Conservation (phyloP, 1,284 basidiomycete genomes). For the Marasmius tenuissimus region DNA sequence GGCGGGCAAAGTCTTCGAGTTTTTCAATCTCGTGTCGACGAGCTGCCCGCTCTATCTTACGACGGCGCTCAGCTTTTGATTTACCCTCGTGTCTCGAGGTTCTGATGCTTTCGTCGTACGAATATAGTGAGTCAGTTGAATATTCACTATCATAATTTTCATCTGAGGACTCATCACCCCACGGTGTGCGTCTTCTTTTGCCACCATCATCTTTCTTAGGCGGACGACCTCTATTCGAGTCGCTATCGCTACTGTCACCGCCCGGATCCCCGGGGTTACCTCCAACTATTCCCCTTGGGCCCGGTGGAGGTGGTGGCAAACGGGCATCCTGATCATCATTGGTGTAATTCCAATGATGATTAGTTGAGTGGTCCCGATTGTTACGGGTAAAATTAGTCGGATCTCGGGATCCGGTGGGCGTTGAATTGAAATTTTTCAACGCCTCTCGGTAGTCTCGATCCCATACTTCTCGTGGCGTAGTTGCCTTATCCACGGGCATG, state of each 20-base stretch:
- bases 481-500: too few relatives aligned
- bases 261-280: neutral
- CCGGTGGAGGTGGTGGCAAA: neutral
- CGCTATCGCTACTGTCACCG: neutral
- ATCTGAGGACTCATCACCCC: neutral
- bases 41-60: neutral
- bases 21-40: neutral
- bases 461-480: too few relatives aligned
- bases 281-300: neutral
- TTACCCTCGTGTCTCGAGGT: neutral
- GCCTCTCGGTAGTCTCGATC: too few relatives aligned
- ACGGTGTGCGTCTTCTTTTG: neutral
- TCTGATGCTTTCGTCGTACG: neutral
- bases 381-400: too few relatives aligned
- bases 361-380: too few relatives aligned
- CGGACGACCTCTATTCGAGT: neutral
- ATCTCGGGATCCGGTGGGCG: too few relatives aligned
- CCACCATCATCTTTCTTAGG: neutral
- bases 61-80: neutral
- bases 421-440: too few relatives aligned
- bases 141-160: neutral
- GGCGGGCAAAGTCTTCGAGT: neutral
- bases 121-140: neutral
- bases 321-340: too few relatives aligned
- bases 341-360: neutral